Conservation (phyloP, 441 rosid species). For the Sinapis alba region DNA sequence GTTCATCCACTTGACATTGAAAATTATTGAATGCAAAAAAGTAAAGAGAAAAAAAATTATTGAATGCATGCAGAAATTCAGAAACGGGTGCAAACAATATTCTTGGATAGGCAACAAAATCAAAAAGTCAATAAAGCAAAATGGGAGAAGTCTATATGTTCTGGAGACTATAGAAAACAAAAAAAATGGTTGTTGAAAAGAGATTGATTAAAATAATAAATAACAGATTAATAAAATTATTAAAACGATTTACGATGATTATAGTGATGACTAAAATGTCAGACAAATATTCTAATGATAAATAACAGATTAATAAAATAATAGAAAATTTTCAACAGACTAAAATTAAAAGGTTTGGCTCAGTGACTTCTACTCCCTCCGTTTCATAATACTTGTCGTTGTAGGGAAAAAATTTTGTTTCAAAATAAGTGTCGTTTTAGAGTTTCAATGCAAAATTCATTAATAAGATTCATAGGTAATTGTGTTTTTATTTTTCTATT, state of each 20-base stretch:
- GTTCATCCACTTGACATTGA: background rate
- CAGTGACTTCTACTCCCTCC: background rate
- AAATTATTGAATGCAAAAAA: background rate
- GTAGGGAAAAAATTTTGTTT: too few species aligned
- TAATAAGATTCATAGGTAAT: too few species aligned
- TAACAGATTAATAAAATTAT: background rate
- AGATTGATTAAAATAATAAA: background rate
- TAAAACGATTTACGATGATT: background rate
- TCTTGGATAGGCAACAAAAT: background rate
- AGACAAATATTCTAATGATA: background rate
- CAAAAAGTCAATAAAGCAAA: conserved; percentile 11
- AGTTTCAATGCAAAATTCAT: too few species aligned
- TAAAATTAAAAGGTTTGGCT: background rate
- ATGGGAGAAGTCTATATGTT: background rate
- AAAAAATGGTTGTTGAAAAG: background rate
- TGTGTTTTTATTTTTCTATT: too few species aligned
- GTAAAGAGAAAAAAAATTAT: too few species aligned
- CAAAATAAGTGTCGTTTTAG: too few species aligned
- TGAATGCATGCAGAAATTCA: background rate
- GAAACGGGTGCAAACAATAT: background rate
- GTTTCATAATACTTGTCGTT: too few species aligned
- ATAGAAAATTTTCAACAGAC: background rate
- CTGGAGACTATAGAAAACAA: background rate
- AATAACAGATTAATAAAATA: background rate
- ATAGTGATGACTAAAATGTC: background rate